These are phyloP conservation scores for Arctium lappa DNA, from an alignment of 129 eudicot genomes.

Conservation along the genomic window DNA sequence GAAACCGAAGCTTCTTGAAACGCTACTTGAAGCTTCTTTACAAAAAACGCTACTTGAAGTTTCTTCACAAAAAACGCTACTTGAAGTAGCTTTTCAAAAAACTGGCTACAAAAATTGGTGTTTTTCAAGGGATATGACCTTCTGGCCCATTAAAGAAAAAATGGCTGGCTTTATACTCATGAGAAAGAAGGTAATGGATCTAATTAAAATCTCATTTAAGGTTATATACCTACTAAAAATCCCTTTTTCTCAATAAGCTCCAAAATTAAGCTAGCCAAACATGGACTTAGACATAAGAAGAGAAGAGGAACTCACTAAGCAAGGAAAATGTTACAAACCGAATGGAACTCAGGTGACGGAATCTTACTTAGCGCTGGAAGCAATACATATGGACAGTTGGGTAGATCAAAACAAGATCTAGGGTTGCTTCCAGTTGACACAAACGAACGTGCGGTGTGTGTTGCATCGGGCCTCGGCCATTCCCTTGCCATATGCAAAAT, in stretches of 20 bases:
- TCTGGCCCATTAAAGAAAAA: no score
- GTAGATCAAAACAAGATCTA: conserved; percentile 51
- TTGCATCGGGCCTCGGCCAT: conserved; percentile 95
- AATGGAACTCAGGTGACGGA: conserved; percentile 56
- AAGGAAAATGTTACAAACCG: not conserved
- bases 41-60: not conserved
- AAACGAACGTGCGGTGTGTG: conserved; percentile 37
- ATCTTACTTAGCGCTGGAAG: conserved; percentile 85
- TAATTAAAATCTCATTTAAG: no score
- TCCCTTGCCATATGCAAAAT: conserved; percentile 68
- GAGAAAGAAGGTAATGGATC: no score
- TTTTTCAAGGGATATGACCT: no score
- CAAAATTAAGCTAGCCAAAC: not conserved
- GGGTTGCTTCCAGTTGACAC: conserved; percentile 65
- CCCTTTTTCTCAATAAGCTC: no score
- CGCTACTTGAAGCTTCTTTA: not conserved
- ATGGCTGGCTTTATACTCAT: no score
- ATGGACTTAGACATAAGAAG: not conserved
- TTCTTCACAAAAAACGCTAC: no score
- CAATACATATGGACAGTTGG: conserved; percentile 84
- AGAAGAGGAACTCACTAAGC: not conserved
- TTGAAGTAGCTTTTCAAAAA: not conserved
- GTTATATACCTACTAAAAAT: no score
- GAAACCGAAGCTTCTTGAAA: not conserved
- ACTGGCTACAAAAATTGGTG: not conserved